These are phyloP conservation scores for Sporothrix globosa DNA, from an alignment of 2,329 filamentous ascomycete species.

Conservation along the genomic window DNA sequence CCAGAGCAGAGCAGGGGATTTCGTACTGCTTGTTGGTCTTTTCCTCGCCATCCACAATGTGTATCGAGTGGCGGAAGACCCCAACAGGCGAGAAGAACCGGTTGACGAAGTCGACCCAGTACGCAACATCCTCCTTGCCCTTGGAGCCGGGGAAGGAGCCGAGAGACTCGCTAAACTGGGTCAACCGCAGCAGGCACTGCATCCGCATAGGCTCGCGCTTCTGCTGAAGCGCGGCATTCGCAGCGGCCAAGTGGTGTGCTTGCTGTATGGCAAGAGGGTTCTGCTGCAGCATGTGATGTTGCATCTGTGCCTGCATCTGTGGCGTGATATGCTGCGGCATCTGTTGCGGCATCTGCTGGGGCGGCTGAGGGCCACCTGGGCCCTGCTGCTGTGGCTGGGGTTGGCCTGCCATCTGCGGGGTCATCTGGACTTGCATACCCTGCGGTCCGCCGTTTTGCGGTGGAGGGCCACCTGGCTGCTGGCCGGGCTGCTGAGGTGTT, in stretches of 20 bases:
- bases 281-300: constrained; percentile 48
- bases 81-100: constrained; percentile 80
- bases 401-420: constrained; percentile 40
- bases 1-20: constrained; percentile 77
- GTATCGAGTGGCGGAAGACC: constrained; percentile 74
- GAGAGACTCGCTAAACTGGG: constrained; percentile 66
- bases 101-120: constrained; percentile 79
- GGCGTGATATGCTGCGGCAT: constrained; percentile 49
- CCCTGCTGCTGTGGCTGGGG: constrained; percentile 45
- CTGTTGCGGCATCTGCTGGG: constrained; percentile 38
- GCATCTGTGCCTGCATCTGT: constrained; percentile 45
- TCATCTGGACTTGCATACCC: constrained; percentile 40
- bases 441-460: constrained; percentile 39
- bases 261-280: constrained; percentile 48
- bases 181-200: constrained; percentile 61
- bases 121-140: constrained; percentile 68
- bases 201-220: constrained; percentile 58
- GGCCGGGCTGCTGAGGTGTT: constrained; percentile 37
- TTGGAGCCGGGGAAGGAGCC: constrained; percentile 61
- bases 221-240: constrained; percentile 50
- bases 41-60: constrained; percentile 58
- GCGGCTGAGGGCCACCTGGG: constrained; percentile 36
- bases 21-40: constrained; percentile 78
- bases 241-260: constrained; percentile 45
- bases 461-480: constrained; percentile 44